phyloP scores from a whole-genome alignment of 2,329 filamentous ascomycete species.

The Tolypocladium guangdongense region DNA sequence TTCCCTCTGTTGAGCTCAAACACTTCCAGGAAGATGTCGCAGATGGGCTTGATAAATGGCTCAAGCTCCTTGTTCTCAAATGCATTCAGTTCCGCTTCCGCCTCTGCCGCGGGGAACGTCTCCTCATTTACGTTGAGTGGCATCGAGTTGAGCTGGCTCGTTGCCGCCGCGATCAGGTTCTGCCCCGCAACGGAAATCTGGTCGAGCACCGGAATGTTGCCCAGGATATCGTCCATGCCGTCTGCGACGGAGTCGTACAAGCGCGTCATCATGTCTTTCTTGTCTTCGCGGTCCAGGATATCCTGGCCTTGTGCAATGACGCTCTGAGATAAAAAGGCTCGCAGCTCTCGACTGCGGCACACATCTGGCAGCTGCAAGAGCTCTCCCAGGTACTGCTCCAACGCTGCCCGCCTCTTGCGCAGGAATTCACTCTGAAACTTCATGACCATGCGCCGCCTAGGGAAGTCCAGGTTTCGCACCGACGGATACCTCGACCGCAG shows the following conservation, averaged over 20 bases:
- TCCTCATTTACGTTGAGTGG: slow-evolving; percentile 42
- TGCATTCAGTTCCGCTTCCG: slow-evolving; percentile 85
- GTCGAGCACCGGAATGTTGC: slow-evolving; percentile 90
- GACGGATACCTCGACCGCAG: slow-evolving; percentile 77
- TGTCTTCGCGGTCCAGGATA: slow-evolving; percentile 48
- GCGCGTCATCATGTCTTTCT: slow-evolving; percentile 81
- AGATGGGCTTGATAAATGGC: slow-evolving; percentile 96
- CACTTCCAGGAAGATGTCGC: slow-evolving; percentile 90
- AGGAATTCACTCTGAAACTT: slow-evolving; percentile 95
- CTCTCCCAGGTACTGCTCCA: slow-evolving; percentile 77
- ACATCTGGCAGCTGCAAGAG: slow-evolving; percentile 83
- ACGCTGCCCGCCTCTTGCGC: slow-evolving; percentile 70
- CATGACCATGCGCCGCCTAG: slow-evolving; percentile 83
- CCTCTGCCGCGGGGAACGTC: slow-evolving; percentile 53
- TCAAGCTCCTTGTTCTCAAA: slow-evolving; percentile 85
- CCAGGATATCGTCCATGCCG: slow-evolving; percentile 95
- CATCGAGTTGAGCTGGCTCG: slow-evolving; percentile 48
- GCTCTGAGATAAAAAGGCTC: slow-evolving; percentile 85
- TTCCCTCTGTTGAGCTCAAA: slow-evolving; percentile 93
- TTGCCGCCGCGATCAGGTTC: slow-evolving; percentile 72
- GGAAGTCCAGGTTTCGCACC: slow-evolving; percentile 84
- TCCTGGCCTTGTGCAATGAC: slow-evolving; percentile 57
- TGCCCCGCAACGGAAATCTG: slow-evolving; percentile 89
- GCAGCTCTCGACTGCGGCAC: slow-evolving; percentile 83
- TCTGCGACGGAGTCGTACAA: slow-evolving; percentile 96